Evolutionary conservation across 2,329 filamentous ascomycete genomes (phyloP).

Genomic region (Aspergillus melleus): DNA sequence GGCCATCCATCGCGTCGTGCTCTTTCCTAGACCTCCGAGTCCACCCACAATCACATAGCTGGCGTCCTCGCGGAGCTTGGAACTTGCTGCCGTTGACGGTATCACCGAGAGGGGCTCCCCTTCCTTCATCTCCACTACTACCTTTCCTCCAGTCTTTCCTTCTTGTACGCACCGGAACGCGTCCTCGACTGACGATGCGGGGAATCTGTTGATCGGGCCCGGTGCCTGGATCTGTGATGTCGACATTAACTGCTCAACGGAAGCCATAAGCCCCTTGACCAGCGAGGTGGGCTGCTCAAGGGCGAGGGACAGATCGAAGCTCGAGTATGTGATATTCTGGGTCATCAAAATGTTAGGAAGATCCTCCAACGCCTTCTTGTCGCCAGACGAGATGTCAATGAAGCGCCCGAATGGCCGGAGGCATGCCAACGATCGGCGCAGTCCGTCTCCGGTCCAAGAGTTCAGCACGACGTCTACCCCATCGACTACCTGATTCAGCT

Average conservation of each 20-base stretch:
- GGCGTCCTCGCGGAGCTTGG: too few relatives aligned
- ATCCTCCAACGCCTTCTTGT: background rate
- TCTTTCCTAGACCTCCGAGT: conserved; percentile 25
- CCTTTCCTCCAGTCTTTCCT: conserved; percentile 43
- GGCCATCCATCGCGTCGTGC: conserved; percentile 32
- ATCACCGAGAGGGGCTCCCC: background rate
- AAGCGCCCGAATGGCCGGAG: conserved; percentile 27
- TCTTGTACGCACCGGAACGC: conserved; percentile 34
- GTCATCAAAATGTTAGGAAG: conserved; percentile 22
- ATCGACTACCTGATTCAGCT: conserved; percentile 14
- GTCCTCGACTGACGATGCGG: conserved; percentile 17
- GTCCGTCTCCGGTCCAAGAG: conserved; percentile 24
- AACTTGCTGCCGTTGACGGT: too few relatives aligned
- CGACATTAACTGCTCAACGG: too few relatives aligned
- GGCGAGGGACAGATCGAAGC: conserved; percentile 7
- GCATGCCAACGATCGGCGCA: conserved; percentile 26
- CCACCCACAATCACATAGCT: conserved; percentile 3
- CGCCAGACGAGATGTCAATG: conserved; percentile 17
- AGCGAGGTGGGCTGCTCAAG: background rate
- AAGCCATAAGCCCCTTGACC: too few relatives aligned
- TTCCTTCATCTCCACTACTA: conserved; percentile 26
- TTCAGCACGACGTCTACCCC: conserved; percentile 31
- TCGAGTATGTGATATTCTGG: conserved; percentile 6
- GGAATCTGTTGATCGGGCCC: too few relatives aligned
- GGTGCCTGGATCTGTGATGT: too few relatives aligned